Conservation (phyloP, 2,329 filamentous ascomycete genomes). For the Rhynchosporium agropyri region DNA sequence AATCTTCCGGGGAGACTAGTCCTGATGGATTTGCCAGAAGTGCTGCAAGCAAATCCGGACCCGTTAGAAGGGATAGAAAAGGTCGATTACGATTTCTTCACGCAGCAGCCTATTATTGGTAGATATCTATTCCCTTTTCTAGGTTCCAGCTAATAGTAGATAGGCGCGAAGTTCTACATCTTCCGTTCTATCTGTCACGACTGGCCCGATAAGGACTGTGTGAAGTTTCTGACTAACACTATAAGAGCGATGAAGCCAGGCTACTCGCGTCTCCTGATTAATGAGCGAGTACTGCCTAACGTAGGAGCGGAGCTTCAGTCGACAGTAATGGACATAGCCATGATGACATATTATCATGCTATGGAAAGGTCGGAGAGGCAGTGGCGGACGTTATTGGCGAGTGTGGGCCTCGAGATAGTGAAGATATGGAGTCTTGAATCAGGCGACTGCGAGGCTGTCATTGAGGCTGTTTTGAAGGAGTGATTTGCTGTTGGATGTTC, state of each 20-base stretch:
- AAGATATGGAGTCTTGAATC: slow-evolving; percentile 14
- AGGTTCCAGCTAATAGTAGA: not conserved
- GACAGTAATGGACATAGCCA: slow-evolving; percentile 4
- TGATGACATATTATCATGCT: slow-evolving; percentile 9
- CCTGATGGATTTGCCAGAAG: slow-evolving; percentile 23
- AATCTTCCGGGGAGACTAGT: slow-evolving; percentile 30
- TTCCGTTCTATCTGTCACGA: slow-evolving; percentile 12
- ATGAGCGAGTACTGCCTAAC: slow-evolving; percentile 8
- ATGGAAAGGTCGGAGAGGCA: slow-evolving; percentile 20
- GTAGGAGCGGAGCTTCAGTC: not conserved
- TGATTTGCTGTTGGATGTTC: not conserved
- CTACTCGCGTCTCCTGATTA: slow-evolving; percentile 12
- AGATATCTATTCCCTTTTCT: not conserved
- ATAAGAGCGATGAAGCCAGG: slow-evolving; percentile 14
- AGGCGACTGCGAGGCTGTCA: slow-evolving; percentile 16
- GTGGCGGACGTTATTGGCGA: slow-evolving; percentile 7
- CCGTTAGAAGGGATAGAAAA: slow-evolving; percentile 33
- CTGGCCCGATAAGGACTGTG: slow-evolving; percentile 6
- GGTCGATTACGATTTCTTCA: slow-evolving; percentile 43
- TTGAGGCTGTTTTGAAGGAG: slow-evolving; percentile 16
- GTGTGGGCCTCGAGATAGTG: slow-evolving; percentile 14
- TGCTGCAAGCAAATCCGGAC: slow-evolving; percentile 7
- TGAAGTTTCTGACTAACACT: not conserved
- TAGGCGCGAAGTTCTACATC: slow-evolving; percentile 14
- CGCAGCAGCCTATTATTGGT: slow-evolving; percentile 38